Evolutionary conservation across 2,329 filamentous ascomycete genomes (phyloP).

Genomic region (Thelonectria discophora): DNA sequence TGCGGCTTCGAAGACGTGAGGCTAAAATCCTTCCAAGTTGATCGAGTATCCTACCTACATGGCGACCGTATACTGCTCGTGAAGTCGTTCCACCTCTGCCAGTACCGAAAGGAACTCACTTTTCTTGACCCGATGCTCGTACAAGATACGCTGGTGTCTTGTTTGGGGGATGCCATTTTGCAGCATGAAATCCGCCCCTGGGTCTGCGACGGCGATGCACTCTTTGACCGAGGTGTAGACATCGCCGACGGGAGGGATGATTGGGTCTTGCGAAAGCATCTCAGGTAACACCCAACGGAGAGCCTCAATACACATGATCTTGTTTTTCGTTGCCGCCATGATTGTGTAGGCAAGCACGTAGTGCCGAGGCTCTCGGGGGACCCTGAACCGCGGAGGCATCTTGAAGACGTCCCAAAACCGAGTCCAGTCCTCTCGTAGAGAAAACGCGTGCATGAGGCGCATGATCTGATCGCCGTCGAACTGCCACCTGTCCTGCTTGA

Average conservation of each 20-base stretch:
- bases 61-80: conserved; percentile 23
- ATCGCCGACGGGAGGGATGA: conserved; percentile 54
- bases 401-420: conserved; percentile 70
- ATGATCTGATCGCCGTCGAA: conserved; percentile 52
- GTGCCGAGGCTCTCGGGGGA: conserved; percentile 58
- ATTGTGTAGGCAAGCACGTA: conserved; percentile 64
- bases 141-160: conserved; percentile 13
- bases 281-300: conserved; percentile 65
- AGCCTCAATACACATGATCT: conserved; percentile 55
- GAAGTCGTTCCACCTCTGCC: conserved; percentile 43
- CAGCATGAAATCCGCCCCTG: conserved; percentile 51
- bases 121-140: conserved; percentile 37
- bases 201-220: conserved; percentile 66
- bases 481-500: conserved; percentile 49
- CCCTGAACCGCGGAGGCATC: conserved; percentile 59
- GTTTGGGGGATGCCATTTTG: conserved; percentile 23
- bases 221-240: conserved; percentile 59
- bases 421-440: conserved; percentile 59
- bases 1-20: neutral
- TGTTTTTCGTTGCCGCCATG: conserved; percentile 56
- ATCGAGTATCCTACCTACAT: conserved; percentile 11
- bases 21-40: neutral
- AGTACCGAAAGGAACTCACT: conserved; percentile 47
- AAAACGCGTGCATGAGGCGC: conserved; percentile 57
- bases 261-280: conserved; percentile 64